These are phyloP conservation scores for Fimicolochytrium jonesii DNA, from an alignment of 192 early-diverging fungal genomes.

Conservation along the genomic window DNA sequence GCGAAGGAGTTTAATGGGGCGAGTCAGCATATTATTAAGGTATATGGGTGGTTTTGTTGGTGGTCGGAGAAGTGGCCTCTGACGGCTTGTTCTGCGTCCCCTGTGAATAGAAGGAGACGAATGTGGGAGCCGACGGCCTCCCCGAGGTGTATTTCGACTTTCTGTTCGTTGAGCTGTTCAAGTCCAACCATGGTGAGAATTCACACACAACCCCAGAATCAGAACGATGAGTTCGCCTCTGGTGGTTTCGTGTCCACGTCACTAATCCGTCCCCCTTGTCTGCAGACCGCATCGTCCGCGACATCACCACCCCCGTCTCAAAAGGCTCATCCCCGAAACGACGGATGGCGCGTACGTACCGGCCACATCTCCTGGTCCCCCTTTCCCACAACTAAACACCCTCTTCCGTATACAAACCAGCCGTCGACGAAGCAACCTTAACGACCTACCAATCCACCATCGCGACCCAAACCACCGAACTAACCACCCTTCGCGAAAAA, in stretches of 20 bases:
- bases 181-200: slow-evolving; percentile 68
- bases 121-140: slow-evolving; percentile 56
- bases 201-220: background rate
- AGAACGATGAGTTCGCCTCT: background rate
- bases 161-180: slow-evolving; percentile 81
- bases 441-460: background rate
- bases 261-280: background rate
- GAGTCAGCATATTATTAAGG: slow-evolving; percentile 51
- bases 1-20: slow-evolving; percentile 75
- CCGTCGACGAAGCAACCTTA: background rate
- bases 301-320: background rate
- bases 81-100: no score
- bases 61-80: no score
- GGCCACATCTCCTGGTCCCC: background rate
- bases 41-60: background rate
- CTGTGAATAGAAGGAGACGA: slow-evolving; percentile 52
- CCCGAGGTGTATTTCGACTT: slow-evolving; percentile 77
- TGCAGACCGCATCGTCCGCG: background rate
- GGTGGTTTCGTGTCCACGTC: no score
- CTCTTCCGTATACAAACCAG: background rate
- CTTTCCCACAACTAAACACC: background rate
- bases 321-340: background rate
- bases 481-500: background rate
- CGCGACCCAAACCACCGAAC: slow-evolving; percentile 23
- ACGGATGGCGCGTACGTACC: slow-evolving; percentile 1